Conservation (phyloP, 352 stramenopile genomes). For the Phytophthora foliorum region DNA sequence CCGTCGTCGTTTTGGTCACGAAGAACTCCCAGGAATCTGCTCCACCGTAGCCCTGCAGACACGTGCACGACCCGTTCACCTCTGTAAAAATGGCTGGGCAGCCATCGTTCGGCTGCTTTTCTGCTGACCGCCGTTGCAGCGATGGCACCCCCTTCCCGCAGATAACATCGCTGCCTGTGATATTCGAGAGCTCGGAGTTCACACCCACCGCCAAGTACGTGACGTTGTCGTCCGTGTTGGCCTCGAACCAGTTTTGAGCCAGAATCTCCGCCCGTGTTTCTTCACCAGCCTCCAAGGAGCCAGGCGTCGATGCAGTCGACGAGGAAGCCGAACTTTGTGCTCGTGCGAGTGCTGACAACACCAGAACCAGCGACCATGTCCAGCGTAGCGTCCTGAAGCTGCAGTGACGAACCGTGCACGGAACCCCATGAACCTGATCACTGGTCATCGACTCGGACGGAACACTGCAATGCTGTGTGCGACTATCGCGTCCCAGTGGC, state of each 20-base stretch:
- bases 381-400: neutral
- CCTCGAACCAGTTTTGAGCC: slow-evolving; percentile 45
- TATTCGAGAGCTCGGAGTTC: slow-evolving; percentile 36
- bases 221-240: slow-evolving; percentile 41
- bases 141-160: slow-evolving; percentile 46
- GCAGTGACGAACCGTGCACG: neutral
- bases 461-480: slow-evolving; percentile 4
- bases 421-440: neutral
- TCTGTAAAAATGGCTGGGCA: slow-evolving; percentile 46
- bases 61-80: slow-evolving; percentile 58
- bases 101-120: slow-evolving; percentile 40
- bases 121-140: slow-evolving; percentile 37
- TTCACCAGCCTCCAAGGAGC: slow-evolving; percentile 5
- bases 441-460: neutral
- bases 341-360: neutral
- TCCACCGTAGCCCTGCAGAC: slow-evolving; percentile 36
- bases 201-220: slow-evolving; percentile 46
- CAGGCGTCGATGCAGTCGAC: slow-evolving; percentile 24
- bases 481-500: neutral
- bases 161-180: slow-evolving; percentile 40
- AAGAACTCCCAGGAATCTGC: slow-evolving; percentile 44
- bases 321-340: slow-evolving; percentile 27
- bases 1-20: slow-evolving; percentile 20
- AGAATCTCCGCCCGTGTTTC: slow-evolving; percentile 30
- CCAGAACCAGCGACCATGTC: neutral